Conservation (phyloP, 2,329 filamentous ascomycete genomes). For the Teratosphaeria zuluensis region DNA sequence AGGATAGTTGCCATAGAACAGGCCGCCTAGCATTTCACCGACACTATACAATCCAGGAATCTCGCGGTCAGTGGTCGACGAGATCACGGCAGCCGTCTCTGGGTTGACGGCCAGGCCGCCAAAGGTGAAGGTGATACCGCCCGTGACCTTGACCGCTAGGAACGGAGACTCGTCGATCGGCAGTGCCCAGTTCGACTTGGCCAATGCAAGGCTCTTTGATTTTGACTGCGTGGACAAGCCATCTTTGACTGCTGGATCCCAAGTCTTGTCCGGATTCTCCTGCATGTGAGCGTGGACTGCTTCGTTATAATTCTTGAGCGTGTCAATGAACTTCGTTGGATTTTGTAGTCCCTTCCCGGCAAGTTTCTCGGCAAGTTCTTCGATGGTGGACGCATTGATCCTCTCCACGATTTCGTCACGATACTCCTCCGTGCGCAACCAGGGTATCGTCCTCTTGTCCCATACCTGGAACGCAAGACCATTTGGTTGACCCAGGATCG, state of each 20-base stretch:
- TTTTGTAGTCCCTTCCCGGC: conserved; percentile 38
- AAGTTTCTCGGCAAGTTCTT: conserved; percentile 47
- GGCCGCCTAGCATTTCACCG: conserved; percentile 57
- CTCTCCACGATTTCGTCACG: conserved; percentile 46
- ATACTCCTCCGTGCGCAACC: conserved; percentile 55
- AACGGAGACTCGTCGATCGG: conserved; percentile 49
- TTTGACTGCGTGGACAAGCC: conserved; percentile 51
- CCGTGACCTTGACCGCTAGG: conserved; percentile 53
- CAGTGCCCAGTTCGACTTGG: conserved; percentile 59
- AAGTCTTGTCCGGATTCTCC: conserved; percentile 39
- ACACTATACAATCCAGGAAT: conserved; percentile 50
- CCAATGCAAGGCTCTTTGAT: conserved; percentile 32
- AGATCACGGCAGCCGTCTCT: conserved; percentile 44
- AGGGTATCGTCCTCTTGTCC: conserved; percentile 44
- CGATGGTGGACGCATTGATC: conserved; percentile 41
- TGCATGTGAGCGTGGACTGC: conserved; percentile 41
- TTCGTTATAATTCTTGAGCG: conserved; percentile 47
- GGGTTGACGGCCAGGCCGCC: conserved; percentile 51
- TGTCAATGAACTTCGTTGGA: conserved; percentile 40
- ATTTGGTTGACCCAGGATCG: conserved; percentile 50
- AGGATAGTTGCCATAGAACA: conserved; percentile 56
- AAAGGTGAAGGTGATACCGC: conserved; percentile 61
- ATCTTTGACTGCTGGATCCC: conserved; percentile 53
- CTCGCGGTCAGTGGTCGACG: conserved; percentile 28
- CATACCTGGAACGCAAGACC: conserved; percentile 56